Evolutionary conservation across 331 rosid species (phyloP), one percentile per base, ranked within the genome.

Genomic region (Malus hybrid): DNA sequence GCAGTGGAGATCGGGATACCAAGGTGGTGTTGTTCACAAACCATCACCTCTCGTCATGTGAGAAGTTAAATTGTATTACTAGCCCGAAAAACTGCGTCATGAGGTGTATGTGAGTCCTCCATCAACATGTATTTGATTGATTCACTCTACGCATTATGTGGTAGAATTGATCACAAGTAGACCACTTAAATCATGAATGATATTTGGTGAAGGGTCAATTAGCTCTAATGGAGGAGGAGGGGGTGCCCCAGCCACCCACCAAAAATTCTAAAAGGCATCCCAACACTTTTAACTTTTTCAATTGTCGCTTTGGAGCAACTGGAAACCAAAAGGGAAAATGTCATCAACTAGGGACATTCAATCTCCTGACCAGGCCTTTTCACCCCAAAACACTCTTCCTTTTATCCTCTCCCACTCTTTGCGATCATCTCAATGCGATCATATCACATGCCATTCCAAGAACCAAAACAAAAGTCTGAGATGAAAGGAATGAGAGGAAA

Each of bases 161-260:
- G 50, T 66, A 11, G 9, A 11, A 11, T 66, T n/a, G 14, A 75
- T 52, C 18, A 69, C 68, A 54, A 32, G 29, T n/a, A 36, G 11
- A 59, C 70, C 65, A 28, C 65, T 77, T 77, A 56, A 65, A 65
- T 68, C 88, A 88, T 90, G 86, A 90, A 86, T 78, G 81, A 79
- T 82, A 87, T 86, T 85, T 83, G 90, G 93, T 87, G 78, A 86
- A 78, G 85, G 82, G 89, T 90, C 94, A 79, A 73, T 79, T 83
- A 81, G 48, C 31, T 2, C 60, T 71, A 81, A 79, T 71, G 55
- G 70, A 77, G 57, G 20, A 19, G 46, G 46, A 18, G 57, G 57
- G 57, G 57, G 10, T 52, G 20, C 57, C 57, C 20, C 83, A 65
- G 87, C 65, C 90, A 6, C 90, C 91, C 90, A 90, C 90, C 73